A percentile compares a stretch with the other conserved stretches of the same genome.
Evolutionary conservation across 2,329 filamentous ascomycete species (phyloP).

Genomic region (Diaporthe sp.): DNA sequence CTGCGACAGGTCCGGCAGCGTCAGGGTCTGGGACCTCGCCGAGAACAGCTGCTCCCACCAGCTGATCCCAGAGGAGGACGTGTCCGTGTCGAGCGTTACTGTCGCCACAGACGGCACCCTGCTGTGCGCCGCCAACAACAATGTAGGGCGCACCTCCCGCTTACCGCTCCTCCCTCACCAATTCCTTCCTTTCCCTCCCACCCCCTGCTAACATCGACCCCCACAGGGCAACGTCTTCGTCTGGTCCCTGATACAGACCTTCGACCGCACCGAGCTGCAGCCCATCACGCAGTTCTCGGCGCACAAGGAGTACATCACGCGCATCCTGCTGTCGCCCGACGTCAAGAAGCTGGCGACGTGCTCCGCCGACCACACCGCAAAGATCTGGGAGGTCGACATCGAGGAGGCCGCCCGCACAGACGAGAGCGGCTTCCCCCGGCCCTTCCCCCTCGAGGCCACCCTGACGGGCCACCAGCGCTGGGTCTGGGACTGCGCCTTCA

Average conservation of each 20-base stretch:
- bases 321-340: conserved; percentile 90
- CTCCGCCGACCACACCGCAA: conserved; percentile 92
- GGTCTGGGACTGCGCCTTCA: conserved; percentile 98
- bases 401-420: conserved; percentile 57
- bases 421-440: conserved; percentile 60
- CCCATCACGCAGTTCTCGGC: conserved; percentile 91
- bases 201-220: conserved; percentile 19
- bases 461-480: conserved; percentile 92
- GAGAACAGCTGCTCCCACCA: conserved; percentile 98
- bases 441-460: conserved; percentile 86
- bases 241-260: conserved; percentile 90
- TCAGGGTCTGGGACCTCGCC: conserved; percentile 95
- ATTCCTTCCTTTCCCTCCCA: background rate
- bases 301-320: conserved; percentile 93
- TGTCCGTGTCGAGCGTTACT: conserved; percentile 93
- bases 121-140: conserved; percentile 93
- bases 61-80: conserved; percentile 95
- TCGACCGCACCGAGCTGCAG: conserved; percentile 85
- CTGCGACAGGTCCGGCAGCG: conserved; percentile 92
- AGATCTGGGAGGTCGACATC: conserved; percentile 96
- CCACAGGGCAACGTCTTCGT: conserved; percentile 93
- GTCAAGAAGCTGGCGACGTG: conserved; percentile 95
- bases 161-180: background rate
- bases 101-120: conserved; percentile 95
- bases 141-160: conserved; percentile 64